Percentiles rank a stretch among this genome's conserved stretches.
phyloP scores from a whole-genome alignment of 441 rosid species.

The Gossypium trilobum region DNA sequence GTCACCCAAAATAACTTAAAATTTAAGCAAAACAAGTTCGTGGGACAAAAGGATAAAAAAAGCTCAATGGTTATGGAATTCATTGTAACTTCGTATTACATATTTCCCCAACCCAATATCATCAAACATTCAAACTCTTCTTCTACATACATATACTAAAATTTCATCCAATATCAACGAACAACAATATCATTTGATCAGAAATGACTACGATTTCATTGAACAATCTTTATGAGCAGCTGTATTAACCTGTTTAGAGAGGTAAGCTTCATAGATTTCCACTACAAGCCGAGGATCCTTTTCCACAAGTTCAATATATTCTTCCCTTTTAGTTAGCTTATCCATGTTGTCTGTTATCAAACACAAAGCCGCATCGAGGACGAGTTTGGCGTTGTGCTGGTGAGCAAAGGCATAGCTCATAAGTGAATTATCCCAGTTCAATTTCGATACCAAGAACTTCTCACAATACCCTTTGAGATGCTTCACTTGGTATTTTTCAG shows the following conservation, averaged over 20 bases:
- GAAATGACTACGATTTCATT: constrained; percentile 15
- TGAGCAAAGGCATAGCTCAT: constrained; percentile 77
- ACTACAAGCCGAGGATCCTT: constrained; percentile 77
- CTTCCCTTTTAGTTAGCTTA: constrained; percentile 55
- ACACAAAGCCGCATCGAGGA: constrained; percentile 55
- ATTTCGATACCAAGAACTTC: constrained; percentile 61
- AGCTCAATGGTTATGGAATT: background rate
- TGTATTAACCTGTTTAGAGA: constrained; percentile 62
- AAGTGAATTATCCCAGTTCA: constrained; percentile 69
- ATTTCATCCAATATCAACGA: background rate
- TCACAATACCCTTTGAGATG: constrained; percentile 67
- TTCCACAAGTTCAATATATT: constrained; percentile 65
- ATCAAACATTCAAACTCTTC: background rate
- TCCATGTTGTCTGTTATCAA: constrained; percentile 74
- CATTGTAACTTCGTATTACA: background rate
- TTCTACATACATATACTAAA: background rate
- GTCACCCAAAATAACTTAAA: background rate
- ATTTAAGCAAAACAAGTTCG: background rate
- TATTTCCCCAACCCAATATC: background rate
- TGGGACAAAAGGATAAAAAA: background rate
- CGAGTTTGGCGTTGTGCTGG: constrained; percentile 66
- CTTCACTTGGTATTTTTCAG: constrained; percentile 75
- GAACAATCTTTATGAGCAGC: constrained; percentile 42
- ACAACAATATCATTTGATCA: background rate
- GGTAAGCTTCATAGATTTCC: constrained; percentile 69